Evolutionary conservation across 768 basidiomycete species (phyloP).

Genomic region (Harrya chromipes): DNA sequence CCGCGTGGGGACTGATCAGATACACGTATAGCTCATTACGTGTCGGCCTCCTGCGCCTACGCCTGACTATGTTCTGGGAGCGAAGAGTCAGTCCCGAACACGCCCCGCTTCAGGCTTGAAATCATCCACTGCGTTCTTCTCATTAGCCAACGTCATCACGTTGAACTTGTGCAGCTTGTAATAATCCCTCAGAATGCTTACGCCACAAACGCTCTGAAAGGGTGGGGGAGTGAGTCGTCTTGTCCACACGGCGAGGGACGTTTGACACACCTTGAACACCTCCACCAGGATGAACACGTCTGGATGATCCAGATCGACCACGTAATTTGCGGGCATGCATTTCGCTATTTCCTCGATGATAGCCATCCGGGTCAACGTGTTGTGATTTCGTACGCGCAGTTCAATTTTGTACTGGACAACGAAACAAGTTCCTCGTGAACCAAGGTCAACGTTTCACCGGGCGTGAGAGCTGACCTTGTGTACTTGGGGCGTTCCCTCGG

Average conservation of each 20-base stretch:
- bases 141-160: slow-evolving; percentile 66
- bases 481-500: slow-evolving; percentile 31
- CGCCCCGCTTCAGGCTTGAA: slow-evolving; percentile 35
- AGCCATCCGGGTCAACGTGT: slow-evolving; percentile 53
- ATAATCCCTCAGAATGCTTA: slow-evolving; percentile 72
- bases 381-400: slow-evolving; percentile 71
- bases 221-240: too few relatives aligned
- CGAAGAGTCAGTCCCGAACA: slow-evolving; percentile 8
- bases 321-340: slow-evolving; percentile 65
- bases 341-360: slow-evolving; percentile 68
- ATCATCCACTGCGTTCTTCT: slow-evolving; percentile 38
- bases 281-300: slow-evolving; percentile 76
- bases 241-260: neutral
- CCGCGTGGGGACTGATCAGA: neutral
- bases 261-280: slow-evolving; percentile 71
- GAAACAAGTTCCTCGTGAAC: neutral
- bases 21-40: neutral
- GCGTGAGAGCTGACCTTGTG: slow-evolving; percentile 36
- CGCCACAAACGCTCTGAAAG: slow-evolving; percentile 66
- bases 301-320: slow-evolving; percentile 65
- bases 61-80: neutral
- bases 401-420: slow-evolving; percentile 74
- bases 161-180: slow-evolving; percentile 75
- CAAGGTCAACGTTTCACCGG: neutral
- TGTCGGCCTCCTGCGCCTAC: neutral